Conservation (phyloP, 2,329 filamentous ascomycete species). For the Mariannaea sp. region DNA sequence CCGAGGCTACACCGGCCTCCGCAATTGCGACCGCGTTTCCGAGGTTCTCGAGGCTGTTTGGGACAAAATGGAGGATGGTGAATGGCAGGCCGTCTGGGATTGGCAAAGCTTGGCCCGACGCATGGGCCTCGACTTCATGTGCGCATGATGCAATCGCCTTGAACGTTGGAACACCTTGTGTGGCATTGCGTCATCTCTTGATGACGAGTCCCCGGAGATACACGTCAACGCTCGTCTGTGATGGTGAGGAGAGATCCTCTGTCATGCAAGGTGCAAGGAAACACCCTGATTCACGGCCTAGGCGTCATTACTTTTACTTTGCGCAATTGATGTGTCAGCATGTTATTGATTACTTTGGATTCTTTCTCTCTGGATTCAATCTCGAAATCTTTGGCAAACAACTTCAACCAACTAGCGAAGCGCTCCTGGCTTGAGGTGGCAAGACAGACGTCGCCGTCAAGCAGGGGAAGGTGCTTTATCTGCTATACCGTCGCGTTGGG, state of each 20-base stretch:
- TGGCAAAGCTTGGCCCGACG: conserved; percentile 62
- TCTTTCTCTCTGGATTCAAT: conserved; percentile 2
- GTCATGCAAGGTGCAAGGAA: conserved; percentile 4
- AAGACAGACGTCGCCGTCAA: neutral
- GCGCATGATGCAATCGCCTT: conserved; percentile 43
- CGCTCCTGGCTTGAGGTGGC: conserved; percentile 4
- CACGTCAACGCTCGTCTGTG: neutral
- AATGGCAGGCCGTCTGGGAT: conserved; percentile 66
- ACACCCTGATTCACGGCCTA: too few species aligned
- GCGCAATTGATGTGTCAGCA: conserved; percentile 23
- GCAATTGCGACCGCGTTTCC: conserved; percentile 59
- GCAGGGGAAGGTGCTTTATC: neutral
- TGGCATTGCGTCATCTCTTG: conserved; percentile 6
- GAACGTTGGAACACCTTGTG: conserved; percentile 19
- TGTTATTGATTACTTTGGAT: conserved; percentile 16
- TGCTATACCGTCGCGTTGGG: neutral
- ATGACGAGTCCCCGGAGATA: conserved; percentile 8
- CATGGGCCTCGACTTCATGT: conserved; percentile 62
- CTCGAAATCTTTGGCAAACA: too few species aligned
- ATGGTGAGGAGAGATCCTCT: neutral
- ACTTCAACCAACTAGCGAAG: conserved; percentile 1
- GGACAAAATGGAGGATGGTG: conserved; percentile 61
- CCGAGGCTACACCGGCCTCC: conserved; percentile 63
- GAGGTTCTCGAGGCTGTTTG: conserved; percentile 64
- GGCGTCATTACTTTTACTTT: too few species aligned